Base-by-base conservation (phyloP, 1,139 yeast species). In the Debaryomyces coudertii region DNA sequence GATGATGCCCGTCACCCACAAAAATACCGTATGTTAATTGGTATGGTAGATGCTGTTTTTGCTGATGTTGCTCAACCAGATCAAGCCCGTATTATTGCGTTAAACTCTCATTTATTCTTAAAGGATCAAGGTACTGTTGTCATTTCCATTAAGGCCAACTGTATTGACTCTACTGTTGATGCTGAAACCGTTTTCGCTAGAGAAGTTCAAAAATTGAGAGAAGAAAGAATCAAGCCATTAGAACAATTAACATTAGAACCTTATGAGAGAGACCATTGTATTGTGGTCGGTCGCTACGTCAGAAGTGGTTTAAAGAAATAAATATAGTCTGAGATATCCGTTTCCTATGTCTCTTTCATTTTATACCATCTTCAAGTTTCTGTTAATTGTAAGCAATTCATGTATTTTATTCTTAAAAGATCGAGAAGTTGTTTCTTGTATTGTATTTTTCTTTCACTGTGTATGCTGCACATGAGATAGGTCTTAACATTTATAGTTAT, bases 1-100 rank as follows among this genome's bases (percentile, higher is more conserved):
- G 99, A 93, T 76, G 99, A 93, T 77, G 99, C 99, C 59, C 93
- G 99, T 81, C 99, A 93, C 77, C 99, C 99, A 63, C 99, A 93
- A 73, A 93, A 95, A 76, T 93, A 93, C 85, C 87, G 99, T 80
- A 93, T 93, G 98, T 83, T 93, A 64, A 80, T 93, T 54, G 96
- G 97, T 63, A 93, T 93, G 99, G 98, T 93, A 56, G 99, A 95
- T 71, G 90, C 85, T 66, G 98, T 93, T 53, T 93, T 93, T 65
- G 99, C 99, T 56, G 99, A 93, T 82, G 99, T 93, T 70, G 99
- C 99, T 58, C 99, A 93, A 80, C 99, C 99, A 43, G 99, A 93
- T 78, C 99, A 93, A 79, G 99, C 99, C 60, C 95, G 99, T 86
- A 95, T 93, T 69, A 92, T 95, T 72, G 99, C 98, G 47, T 83